Evolutionary conservation across 2,329 filamentous ascomycete genomes (phyloP).

Genomic region (Graphiopsis chlorocephala): DNA sequence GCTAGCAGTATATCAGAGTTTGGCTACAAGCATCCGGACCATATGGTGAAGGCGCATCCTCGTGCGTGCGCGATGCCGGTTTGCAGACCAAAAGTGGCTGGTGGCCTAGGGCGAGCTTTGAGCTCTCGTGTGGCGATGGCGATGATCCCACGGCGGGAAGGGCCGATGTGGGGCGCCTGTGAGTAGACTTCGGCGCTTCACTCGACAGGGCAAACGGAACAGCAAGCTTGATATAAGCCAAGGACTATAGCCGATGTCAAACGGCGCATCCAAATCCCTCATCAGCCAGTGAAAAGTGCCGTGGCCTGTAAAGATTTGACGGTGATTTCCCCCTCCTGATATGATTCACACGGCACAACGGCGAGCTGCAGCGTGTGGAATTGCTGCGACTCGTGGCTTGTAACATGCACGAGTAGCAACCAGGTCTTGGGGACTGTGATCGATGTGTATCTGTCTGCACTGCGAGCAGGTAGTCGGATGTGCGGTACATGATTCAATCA

Average conservation of each 20-base stretch:
- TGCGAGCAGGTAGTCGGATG: neutral
- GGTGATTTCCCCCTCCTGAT: neutral
- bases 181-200: neutral
- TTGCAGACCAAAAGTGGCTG: constrained; percentile 2
- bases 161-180: neutral
- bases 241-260: constrained; percentile 2
- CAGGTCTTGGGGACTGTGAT: neutral
- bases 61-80: neutral
- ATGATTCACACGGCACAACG: neutral
- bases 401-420: neutral
- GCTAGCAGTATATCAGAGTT: neutral
- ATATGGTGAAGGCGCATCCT: neutral
- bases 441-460: neutral
- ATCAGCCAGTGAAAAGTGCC: neutral
- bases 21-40: neutral
- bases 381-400: constrained; percentile 2
- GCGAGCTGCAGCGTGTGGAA: neutral
- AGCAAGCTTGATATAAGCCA: constrained; percentile 10
- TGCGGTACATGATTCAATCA: neutral
- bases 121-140: neutral
- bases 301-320: neutral
- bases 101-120: neutral
- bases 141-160: neutral
- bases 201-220: constrained; percentile 2
- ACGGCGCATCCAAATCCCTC: neutral